A percentile compares a stretch with the other conserved stretches of the same genome.
phyloP scores from a whole-genome alignment of 1,284 basidiomycete species.

The Thelephora terrestris region DNA sequence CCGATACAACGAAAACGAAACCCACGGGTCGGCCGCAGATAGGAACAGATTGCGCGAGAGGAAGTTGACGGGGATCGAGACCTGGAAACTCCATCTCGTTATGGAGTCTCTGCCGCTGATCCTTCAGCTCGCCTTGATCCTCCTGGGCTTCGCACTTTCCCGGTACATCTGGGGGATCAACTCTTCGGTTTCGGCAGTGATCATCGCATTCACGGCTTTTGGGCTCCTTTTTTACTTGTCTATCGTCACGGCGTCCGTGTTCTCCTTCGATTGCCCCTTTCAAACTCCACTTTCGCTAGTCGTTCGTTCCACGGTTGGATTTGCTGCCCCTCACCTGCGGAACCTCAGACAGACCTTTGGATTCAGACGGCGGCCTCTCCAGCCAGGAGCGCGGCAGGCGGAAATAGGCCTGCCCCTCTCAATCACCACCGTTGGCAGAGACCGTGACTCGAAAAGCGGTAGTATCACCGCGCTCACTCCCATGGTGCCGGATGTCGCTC shows the following conservation, averaged over 20 bases:
- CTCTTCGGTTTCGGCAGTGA: background rate
- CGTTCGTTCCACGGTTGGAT: background rate
- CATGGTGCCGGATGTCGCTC: no score
- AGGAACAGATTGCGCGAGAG: background rate
- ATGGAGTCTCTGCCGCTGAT: conserved; percentile 1
- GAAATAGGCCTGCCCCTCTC: background rate
- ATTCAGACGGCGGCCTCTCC: background rate
- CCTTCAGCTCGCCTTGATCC: conserved; percentile 1
- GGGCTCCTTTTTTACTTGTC: conserved; percentile 2
- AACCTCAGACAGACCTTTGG: background rate
- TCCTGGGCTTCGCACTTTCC: background rate
- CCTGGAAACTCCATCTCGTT: background rate
- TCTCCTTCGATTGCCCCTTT: conserved; percentile 3
- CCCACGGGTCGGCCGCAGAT: background rate
- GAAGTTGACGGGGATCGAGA: conserved; percentile 2
- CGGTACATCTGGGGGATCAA: background rate
- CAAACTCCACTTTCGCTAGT: background rate
- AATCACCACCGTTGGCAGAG: background rate
- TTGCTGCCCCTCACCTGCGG: background rate
- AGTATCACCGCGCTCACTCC: no score
- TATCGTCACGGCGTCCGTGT: background rate
- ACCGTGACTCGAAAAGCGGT: no score
- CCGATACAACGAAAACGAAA: background rate
- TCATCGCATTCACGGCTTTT: background rate
- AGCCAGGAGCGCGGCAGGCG: background rate